A percentile compares a stretch with the other conserved stretches of the same genome.
Evolutionary conservation across 2,329 filamentous ascomycete species (phyloP).

Genomic region (Pseudogymnoascus sp.): DNA sequence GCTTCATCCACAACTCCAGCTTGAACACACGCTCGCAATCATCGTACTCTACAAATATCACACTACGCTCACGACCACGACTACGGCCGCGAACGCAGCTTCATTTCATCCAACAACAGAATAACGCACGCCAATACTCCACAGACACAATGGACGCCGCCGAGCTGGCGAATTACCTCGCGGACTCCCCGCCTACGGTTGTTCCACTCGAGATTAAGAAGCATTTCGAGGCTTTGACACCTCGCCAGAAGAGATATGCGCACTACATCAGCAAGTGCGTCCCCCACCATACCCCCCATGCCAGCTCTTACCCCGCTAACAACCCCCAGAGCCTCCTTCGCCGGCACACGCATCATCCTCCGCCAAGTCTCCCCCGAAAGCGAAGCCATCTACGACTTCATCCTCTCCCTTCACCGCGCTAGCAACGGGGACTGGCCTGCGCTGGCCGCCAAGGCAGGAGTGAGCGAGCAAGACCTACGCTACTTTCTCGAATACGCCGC

Average conservation of each 20-base stretch:
- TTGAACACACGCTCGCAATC: not conserved
- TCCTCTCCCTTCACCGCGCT: constrained; percentile 61
- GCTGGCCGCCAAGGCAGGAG: constrained; percentile 55
- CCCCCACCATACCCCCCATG: not conserved
- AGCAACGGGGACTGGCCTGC: constrained; percentile 63
- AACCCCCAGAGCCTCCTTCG: constrained; percentile 60
- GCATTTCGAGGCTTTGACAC: constrained; percentile 73
- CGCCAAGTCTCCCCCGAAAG: constrained; percentile 77
- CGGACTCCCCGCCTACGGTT: constrained; percentile 82
- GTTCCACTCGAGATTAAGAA: constrained; percentile 85
- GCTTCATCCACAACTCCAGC: not conserved
- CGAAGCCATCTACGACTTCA: constrained; percentile 73
- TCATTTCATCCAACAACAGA: not conserved
- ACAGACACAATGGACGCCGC: constrained; percentile 44
- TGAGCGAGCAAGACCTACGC: constrained; percentile 56
- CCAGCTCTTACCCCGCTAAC: constrained; percentile 12
- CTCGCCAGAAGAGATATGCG: constrained; percentile 80
- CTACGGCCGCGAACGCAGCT: not conserved
- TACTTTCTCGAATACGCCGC: constrained; percentile 70
- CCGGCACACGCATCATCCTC: constrained; percentile 70
- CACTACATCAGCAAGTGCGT: constrained; percentile 74
- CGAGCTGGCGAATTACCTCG: constrained; percentile 70
- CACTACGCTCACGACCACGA: not conserved
- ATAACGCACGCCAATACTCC: not conserved
- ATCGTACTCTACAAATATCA: not conserved